A percentile compares a stretch with the other conserved stretches of the same genome.
Evolutionary conservation across 345 rosid genomes (phyloP).

Genomic region (Syzygium aromaticum): DNA sequence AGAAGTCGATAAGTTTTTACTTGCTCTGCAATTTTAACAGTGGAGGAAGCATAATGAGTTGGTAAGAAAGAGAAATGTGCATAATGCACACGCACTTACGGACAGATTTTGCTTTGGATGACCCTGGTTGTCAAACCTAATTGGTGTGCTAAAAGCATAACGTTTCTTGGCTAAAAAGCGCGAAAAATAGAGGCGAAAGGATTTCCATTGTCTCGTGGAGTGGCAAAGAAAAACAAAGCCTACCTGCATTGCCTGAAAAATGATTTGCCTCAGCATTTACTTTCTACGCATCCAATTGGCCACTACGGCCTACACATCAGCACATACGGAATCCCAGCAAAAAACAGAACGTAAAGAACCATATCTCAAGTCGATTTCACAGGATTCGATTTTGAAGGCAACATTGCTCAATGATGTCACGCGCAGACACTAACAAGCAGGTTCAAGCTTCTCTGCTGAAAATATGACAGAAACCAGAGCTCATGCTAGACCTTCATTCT

Average conservation of each 20-base stretch:
- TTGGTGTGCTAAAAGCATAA: not conserved
- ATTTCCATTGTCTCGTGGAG: not conserved
- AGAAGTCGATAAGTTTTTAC: not conserved
- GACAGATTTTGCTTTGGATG: not conserved
- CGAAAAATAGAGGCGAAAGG: not conserved
- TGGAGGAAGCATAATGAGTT: not conserved
- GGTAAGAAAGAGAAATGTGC: not conserved
- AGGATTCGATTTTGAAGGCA: not conserved
- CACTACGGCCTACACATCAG: not conserved
- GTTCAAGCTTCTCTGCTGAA: not conserved
- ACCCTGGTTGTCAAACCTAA: not conserved
- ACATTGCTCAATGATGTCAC: not conserved
- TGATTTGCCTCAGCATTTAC: not conserved
- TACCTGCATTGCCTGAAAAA: not conserved
- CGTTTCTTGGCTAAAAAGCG: not conserved
- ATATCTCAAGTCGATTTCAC: not conserved
- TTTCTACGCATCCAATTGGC: not conserved
- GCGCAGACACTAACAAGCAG: not conserved
- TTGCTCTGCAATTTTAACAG: not conserved
- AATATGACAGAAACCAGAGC: not conserved
- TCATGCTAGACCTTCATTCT: not conserved
- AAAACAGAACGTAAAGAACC: not conserved
- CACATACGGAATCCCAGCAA: not conserved
- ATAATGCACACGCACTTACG: not conserved
- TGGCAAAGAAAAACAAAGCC: not conserved